Evolutionary conservation across 768 basidiomycete genomes (phyloP).

Genomic region (Dacryopinax spathularia): DNA sequence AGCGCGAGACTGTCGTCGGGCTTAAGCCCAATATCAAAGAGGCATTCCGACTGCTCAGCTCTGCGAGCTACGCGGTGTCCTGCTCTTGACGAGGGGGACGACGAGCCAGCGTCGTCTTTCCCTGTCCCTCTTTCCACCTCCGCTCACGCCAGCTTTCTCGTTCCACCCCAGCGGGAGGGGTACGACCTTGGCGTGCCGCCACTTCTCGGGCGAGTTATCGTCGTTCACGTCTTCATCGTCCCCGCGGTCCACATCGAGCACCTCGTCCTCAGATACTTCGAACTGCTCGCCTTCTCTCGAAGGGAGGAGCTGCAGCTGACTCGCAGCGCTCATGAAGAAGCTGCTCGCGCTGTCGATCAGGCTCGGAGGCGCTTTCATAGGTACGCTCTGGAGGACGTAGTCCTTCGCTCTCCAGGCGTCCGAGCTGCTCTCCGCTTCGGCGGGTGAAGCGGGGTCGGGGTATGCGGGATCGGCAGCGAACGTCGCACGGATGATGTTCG

Average conservation of each 20-base stretch:
- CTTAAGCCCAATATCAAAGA: too few relatives aligned
- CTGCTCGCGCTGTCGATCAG: slow-evolving; percentile 58
- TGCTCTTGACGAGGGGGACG: slow-evolving; percentile 24
- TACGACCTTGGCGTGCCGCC: slow-evolving; percentile 43
- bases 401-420: slow-evolving; percentile 43
- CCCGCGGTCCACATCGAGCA: slow-evolving; percentile 61
- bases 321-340: slow-evolving; percentile 36
- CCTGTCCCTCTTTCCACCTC: slow-evolving; percentile 21
- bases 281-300: slow-evolving; percentile 30
- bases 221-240: slow-evolving; percentile 52
- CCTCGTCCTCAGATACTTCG: slow-evolving; percentile 62
- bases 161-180: slow-evolving; percentile 27
- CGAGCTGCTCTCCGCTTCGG: slow-evolving; percentile 19
- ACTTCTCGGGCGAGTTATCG: slow-evolving; percentile 51
- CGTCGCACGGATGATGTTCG: slow-evolving; percentile 43
- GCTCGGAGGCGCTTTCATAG: slow-evolving; percentile 50
- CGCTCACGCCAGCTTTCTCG: slow-evolving; percentile 26
- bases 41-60: too few relatives aligned
- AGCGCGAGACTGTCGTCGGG: too few relatives aligned
- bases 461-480: slow-evolving; percentile 55
- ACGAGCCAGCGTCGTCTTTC: slow-evolving; percentile 38
- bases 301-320: slow-evolving; percentile 53
- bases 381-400: slow-evolving; percentile 53
- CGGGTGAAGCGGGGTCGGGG: slow-evolving; percentile 26
- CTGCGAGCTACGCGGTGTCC: not conserved